These are phyloP conservation scores for Ottelia alismoides DNA, from an alignment of 106 monocot species.

Conservation along the genomic window DNA sequence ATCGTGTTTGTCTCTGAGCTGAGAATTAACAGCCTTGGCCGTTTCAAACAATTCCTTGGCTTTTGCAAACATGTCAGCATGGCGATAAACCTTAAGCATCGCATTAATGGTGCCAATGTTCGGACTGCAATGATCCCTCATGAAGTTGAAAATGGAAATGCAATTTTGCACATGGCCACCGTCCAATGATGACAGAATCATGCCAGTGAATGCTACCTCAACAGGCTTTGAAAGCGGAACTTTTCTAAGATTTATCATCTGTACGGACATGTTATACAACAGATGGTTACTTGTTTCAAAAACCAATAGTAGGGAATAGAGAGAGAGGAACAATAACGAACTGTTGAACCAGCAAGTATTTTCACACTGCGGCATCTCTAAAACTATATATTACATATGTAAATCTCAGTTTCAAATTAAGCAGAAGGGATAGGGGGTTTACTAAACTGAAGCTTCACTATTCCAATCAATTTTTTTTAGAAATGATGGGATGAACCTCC, in stretches of 20 bases:
- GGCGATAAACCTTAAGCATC: conserved; percentile 81
- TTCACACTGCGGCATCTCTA: too few species aligned
- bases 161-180: conserved; percentile 60
- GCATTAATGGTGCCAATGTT: conserved; percentile 85
- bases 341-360: too few species aligned
- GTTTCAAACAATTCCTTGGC: conserved; percentile 85
- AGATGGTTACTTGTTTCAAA: too few species aligned
- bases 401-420: too few species aligned
- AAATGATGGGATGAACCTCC: too few species aligned
- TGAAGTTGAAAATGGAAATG: conserved; percentile 68
- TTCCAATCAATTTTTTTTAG: too few species aligned
- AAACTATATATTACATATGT: too few species aligned
- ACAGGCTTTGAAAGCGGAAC: conserved; percentile 68
- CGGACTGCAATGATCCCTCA: conserved; percentile 66
- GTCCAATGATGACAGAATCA: conserved; percentile 79
- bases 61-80: conserved; percentile 69
- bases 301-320: too few species aligned
- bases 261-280: too few species aligned
- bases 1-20: neutral
- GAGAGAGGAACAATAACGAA: too few species aligned
- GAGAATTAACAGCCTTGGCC: conserved; percentile 9
- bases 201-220: conserved; percentile 89
- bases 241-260: conserved; percentile 75
- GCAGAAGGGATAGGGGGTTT: too few species aligned
- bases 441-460: too few species aligned